Base-by-base conservation (phyloP, 441 rosid species). In the Arabidopsis lyrata region DNA sequence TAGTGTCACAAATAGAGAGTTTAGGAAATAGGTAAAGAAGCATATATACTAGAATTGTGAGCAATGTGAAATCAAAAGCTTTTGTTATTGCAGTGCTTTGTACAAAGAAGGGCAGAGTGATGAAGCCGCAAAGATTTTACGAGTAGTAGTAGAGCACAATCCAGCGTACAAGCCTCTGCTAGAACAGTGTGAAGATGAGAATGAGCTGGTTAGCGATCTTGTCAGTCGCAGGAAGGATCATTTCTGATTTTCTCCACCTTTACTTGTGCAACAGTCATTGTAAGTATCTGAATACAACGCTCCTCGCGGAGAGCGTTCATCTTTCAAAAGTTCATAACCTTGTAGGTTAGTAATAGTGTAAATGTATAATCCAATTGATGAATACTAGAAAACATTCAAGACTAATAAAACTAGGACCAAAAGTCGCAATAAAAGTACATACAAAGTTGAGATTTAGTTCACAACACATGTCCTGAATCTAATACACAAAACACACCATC, bases 41-140 rank as follows among this genome's bases (percentile, higher is more conserved):
- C 71, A 54, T 63, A 15, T 45, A 14, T 10, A 52, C n/a, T n/a
- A 6, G 10, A 56, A 18, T 47, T 58, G 18, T 50, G 65, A 39
- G 38, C 38, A 47, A 6, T 13, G 27, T 57, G 32, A 31, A 54
- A 50, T 63, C 44, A 48, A 63, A 65, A 55, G 22, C 9, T 49
- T 45, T 65, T 59, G 45, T 15, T 27, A 1, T 63, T 50, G 75
- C 88, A 92, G 99, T 49, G 92, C 84, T 42, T 72, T 92, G 77
- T 70, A 56, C 60, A 83, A 80, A 5, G 83, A 76, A 59, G 95
- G 92, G 47, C 85, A 88, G 18, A 89, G 79, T 76, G 86, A 79
- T 11, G 99, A 95, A 76, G 98, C 97, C 13, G 82, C 71, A 13
- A 81, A 86, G 75, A 80, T 86, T 72, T 66, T 89, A 72, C 83